Evolutionary conservation across 768 basidiomycete species (phyloP), one percentile per base, ranked within the genome.

Genomic region (Hericium erinaceus): DNA sequence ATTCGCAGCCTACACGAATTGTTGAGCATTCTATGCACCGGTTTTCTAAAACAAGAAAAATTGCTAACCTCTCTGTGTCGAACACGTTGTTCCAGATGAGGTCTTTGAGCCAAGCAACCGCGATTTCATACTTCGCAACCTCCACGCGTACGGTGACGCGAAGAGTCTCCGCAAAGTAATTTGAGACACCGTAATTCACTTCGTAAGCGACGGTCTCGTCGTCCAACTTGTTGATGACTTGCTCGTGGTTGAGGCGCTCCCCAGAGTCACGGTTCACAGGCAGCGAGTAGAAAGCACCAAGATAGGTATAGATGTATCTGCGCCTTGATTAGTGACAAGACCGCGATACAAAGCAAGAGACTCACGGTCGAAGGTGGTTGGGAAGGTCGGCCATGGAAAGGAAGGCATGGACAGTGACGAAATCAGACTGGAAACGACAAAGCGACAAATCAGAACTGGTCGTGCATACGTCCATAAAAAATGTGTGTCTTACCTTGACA

Each of bases 141-240:
- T 95, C 90, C 4, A 98, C 95, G 70, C 91, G 91, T 70, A 99
- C 80, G 61, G 76, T 81, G 56, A 97, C 73, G 13, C 85, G 81
- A 54, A 92, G 68, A 18, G 77, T 78, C 65, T 99, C 93, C 5
- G 83, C 73, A 67, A 95, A 94, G n/a, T 75, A 16, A 77, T 75
- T 60, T 39, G 64, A 61, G 26, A 84, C 67, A 13, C 92, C 92
- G 8, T 91, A 75, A 24, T 77, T 77, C 57, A 80, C 80, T 56
- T 88, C 86, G 67, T 98, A 97, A 2, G 82, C 83, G 24, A 98
- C 92, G 0, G 97, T 98, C 63, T 90, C 87, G 68, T 93, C 80
- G 65, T 97, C 93, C 2, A 99, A 82, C 60, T 82, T 81, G 70
- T 95, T 87, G 60, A 98, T 80, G 26, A 98, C 97, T 56, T 95